Percentiles rank a stretch among this genome's conserved stretches.
phyloP scores from a whole-genome alignment of 2,329 filamentous ascomycete genomes.

The Pseudocercospora eumusae region DNA sequence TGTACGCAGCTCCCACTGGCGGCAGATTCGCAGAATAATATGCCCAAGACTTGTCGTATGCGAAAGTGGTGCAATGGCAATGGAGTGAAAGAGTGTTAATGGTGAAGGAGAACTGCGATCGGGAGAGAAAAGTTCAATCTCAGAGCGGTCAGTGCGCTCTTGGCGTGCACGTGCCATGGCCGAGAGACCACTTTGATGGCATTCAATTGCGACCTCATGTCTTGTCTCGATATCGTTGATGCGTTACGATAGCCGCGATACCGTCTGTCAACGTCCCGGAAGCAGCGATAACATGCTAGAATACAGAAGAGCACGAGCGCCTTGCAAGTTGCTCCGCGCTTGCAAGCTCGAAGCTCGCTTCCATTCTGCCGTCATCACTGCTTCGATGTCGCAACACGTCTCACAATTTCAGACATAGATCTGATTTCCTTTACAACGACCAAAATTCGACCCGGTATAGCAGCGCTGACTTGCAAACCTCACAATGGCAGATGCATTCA shows the following conservation, averaged over 20 bases:
- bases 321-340: no score
- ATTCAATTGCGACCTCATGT: not conserved
- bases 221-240: not conserved
- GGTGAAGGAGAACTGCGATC: not conserved
- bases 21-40: not conserved
- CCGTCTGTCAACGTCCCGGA: not conserved
- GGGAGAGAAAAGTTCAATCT: not conserved
- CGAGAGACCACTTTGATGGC: not conserved
- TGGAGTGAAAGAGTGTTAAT: no score
- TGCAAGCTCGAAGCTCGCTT: slow-evolving; percentile 2
- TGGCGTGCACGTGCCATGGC: not conserved
- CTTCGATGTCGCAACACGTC: not conserved
- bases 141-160: not conserved
- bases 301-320: not conserved
- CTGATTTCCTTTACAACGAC: not conserved
- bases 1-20: not conserved
- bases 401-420: not conserved
- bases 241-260: not conserved
- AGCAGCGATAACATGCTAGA: no score
- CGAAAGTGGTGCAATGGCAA: no score
- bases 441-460: no score
- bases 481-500: slow-evolving; percentile 26
- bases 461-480: not conserved
- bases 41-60: not conserved
- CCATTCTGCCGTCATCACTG: slow-evolving; percentile 7